Percentiles rank a stretch among this genome's conserved stretches.
Evolutionary conservation across 2,329 filamentous ascomycete genomes (phyloP).

Genomic region (Alternaria brassicae): DNA sequence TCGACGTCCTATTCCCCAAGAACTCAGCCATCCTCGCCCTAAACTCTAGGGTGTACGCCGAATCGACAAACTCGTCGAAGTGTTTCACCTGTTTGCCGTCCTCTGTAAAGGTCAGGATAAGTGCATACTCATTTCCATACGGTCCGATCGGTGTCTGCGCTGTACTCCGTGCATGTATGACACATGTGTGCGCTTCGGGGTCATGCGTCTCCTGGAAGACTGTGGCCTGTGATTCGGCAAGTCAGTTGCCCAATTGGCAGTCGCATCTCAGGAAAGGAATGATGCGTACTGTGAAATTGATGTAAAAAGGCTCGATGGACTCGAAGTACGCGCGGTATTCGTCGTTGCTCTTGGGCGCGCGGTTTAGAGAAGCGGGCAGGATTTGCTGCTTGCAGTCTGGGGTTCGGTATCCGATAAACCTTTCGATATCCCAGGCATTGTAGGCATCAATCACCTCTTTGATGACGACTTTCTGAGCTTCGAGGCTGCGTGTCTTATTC

Average conservation of each 20-base stretch:
- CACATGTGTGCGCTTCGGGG: conserved; percentile 2
- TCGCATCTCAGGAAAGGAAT: neutral
- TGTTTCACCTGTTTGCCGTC: neutral
- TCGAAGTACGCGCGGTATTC: neutral
- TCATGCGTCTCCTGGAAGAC: conserved; percentile 5
- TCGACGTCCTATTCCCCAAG: neutral
- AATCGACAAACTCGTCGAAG: conserved; percentile 7
- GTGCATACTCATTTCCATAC: conserved; percentile 9
- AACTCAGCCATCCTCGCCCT: neutral
- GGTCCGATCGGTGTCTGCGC: conserved; percentile 1
- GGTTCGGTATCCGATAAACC: neutral
- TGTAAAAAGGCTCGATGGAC: neutral
- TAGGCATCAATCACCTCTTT: neutral
- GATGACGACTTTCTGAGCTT: neutral
- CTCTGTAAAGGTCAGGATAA: conserved; percentile 5
- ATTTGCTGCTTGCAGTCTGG: neutral
- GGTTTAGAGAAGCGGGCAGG: neutral
- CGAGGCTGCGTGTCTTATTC: neutral
- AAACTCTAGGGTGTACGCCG: conserved; percentile 7
- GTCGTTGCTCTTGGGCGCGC: neutral
- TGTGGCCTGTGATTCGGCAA: neutral
- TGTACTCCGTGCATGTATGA: conserved; percentile 1
- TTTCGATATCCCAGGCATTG: neutral
- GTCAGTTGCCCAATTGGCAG: neutral
- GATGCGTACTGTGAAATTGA: neutral